phyloP scores from a whole-genome alignment of 805 yeast genomes.

The Pichia heedii region DNA sequence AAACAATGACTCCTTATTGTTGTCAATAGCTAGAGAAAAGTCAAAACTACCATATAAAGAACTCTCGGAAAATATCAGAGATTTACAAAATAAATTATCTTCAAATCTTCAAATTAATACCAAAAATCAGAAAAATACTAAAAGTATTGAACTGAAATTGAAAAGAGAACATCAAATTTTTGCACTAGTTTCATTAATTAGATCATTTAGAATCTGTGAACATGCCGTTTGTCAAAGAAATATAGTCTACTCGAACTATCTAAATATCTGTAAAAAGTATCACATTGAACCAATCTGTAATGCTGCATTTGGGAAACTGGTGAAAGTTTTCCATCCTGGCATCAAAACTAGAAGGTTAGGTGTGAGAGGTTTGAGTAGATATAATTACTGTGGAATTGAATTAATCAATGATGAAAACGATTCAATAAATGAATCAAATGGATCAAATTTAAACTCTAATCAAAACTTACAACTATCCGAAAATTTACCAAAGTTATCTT shows the following conservation, averaged over 20 bases:
- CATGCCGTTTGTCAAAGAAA: conserved; percentile 56
- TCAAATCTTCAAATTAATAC: background rate
- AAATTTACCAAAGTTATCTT: too few species aligned
- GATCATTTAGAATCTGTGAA: conserved; percentile 43
- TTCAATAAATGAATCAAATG: conserved; percentile 24
- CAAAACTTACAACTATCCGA: too few species aligned
- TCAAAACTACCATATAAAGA: too few species aligned
- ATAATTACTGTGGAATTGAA: conserved; percentile 76
- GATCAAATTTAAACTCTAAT: too few species aligned
- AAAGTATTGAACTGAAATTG: conserved; percentile 17
- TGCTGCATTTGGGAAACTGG: conserved; percentile 72
- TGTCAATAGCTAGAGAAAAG: too few species aligned
- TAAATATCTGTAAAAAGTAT: conserved; percentile 44
- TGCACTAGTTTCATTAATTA: conserved; percentile 74
- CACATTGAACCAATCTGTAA: conserved; percentile 55
- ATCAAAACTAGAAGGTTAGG: conserved; percentile 74
- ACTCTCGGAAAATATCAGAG: too few species aligned
- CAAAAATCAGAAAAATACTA: conserved; percentile 12
- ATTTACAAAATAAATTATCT: too few species aligned
- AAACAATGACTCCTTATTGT: too few species aligned
- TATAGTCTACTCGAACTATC: conserved; percentile 60
- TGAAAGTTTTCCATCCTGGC: conserved; percentile 54
- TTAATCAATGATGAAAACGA: conserved; percentile 28
- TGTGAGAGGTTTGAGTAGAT: conserved; percentile 70
- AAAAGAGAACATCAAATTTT: conserved; percentile 68